These are phyloP conservation scores for Tanacetum coccineum DNA, from an alignment of 129 eudicot species.

Conservation along the genomic window DNA sequence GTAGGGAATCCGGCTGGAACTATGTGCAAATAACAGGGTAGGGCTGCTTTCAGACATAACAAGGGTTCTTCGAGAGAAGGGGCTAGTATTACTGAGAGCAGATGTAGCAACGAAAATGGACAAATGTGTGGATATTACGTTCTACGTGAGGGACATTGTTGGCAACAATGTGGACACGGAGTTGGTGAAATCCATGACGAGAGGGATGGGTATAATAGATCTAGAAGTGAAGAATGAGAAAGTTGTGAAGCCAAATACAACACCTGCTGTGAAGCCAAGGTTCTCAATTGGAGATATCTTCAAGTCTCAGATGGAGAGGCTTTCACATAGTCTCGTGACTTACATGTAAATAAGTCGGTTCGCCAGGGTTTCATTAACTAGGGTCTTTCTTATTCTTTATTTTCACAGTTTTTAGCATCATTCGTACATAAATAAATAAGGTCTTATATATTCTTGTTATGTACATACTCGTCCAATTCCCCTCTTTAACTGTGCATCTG, in stretches of 20 bases:
- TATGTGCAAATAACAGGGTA: conserved; percentile 61
- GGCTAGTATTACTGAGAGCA: conserved; percentile 65
- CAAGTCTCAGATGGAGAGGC: conserved; percentile 51
- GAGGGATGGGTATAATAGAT: conserved; percentile 64
- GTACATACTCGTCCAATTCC: conserved; percentile 5
- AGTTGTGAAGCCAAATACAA: conserved; percentile 15
- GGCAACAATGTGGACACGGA: conserved; percentile 64
- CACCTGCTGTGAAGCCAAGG: conserved; percentile 30
- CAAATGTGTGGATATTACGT: conserved; percentile 47
- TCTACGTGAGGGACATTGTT: conserved; percentile 64
- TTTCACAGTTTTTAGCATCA: conserved; percentile 7
- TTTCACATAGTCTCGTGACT: conserved; percentile 53
- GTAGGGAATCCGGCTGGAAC: conserved; percentile 66
- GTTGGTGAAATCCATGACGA: conserved; percentile 54
- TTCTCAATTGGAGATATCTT: conserved; percentile 54
- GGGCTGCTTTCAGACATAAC: conserved; percentile 87
- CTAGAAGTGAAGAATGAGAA: conserved; percentile 54
- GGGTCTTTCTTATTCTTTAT: not conserved
- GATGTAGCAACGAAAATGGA: conserved; percentile 62
- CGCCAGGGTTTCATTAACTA: not conserved
- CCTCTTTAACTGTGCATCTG: not conserved
- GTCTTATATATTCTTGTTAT: conserved; percentile 10
- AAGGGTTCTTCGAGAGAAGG: conserved; percentile 68
- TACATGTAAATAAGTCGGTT: conserved; percentile 29
- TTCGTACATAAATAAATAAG: conserved; percentile 26